phyloP scores from a whole-genome alignment of 192 early-diverging fungal genomes.

The Linnemannia schmuckeri region DNA sequence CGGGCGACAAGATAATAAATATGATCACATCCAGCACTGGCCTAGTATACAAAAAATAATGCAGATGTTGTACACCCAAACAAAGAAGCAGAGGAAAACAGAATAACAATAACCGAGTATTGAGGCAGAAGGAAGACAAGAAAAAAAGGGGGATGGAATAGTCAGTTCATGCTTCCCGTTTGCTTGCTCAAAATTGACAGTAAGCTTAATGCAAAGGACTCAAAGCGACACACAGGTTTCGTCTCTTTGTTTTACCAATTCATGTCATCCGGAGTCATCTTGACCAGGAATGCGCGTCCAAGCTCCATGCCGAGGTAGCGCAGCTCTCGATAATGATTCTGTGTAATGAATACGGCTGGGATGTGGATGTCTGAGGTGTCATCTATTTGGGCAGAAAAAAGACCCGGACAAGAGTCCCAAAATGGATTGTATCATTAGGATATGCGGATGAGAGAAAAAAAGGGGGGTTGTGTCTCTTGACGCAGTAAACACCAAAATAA shows the following conservation, averaged over 20 bases:
- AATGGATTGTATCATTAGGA: not conserved
- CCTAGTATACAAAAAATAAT: conserved; percentile 40
- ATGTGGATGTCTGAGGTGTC: conserved; percentile 89
- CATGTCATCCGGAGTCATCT: conserved; percentile 47
- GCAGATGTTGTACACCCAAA: not conserved
- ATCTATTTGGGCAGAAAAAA: conserved; percentile 59
- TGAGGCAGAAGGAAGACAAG: not conserved
- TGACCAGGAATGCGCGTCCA: conserved; percentile 23
- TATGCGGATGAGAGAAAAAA: not conserved
- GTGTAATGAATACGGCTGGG: conserved; percentile 89
- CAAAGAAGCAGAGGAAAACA: conserved; percentile 4
- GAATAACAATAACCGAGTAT: not conserved
- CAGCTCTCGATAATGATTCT: conserved; percentile 75
- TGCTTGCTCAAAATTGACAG: too few relatives aligned
- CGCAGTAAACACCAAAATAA: conserved; percentile 6
- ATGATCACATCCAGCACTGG: conserved; percentile 86
- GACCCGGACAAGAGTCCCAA: not conserved
- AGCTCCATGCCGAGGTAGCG: conserved; percentile 52
- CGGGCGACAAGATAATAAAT: conserved; percentile 86
- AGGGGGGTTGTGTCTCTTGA: not conserved
- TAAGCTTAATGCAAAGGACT: not conserved
- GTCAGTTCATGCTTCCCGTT: conserved; percentile 1
- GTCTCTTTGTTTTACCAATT: conserved; percentile 23
- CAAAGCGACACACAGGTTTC: not conserved
- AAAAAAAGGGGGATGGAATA: too few relatives aligned